phyloP scores from a whole-genome alignment of 805 yeast genomes.

The Cyberlindnera suaveolens region DNA sequence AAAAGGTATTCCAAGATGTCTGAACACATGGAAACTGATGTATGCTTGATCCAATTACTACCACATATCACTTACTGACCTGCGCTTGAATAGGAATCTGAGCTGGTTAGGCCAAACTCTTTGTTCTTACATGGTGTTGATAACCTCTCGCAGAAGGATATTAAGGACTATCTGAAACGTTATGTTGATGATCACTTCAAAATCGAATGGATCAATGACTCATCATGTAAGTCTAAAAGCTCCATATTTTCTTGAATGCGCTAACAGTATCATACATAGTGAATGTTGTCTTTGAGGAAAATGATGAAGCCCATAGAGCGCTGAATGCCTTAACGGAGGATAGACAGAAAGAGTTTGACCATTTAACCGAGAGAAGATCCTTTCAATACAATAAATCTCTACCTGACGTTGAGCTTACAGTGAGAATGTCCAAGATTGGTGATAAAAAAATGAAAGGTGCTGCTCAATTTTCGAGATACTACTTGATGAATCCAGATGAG shows the following conservation, averaged over 20 bases:
- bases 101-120: constrained; percentile 16
- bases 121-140: constrained; percentile 23
- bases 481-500: constrained; percentile 21
- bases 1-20: not conserved
- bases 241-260: not conserved
- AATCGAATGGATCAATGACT: constrained; percentile 25
- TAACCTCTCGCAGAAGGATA: constrained; percentile 19
- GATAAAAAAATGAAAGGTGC: constrained; percentile 25
- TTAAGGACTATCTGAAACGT: constrained; percentile 16
- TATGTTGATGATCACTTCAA: constrained; percentile 14
- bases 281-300: constrained; percentile 20
- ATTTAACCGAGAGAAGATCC: constrained; percentile 5
- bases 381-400: constrained; percentile 4
- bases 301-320: constrained; percentile 12
- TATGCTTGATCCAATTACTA: constrained; percentile 1
- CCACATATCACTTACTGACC: not conserved
- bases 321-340: constrained; percentile 10
- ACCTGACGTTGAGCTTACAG: constrained; percentile 12
- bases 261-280: constrained; percentile 9
- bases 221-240: constrained; percentile 11
- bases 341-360: constrained; percentile 4
- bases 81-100: constrained; percentile 2
- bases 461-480: constrained; percentile 22
- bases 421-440: constrained; percentile 15
- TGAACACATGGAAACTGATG: constrained; percentile 18